Base-by-base conservation (phyloP, 2,329 filamentous ascomycete species). In the Didymella arachidicola region DNA sequence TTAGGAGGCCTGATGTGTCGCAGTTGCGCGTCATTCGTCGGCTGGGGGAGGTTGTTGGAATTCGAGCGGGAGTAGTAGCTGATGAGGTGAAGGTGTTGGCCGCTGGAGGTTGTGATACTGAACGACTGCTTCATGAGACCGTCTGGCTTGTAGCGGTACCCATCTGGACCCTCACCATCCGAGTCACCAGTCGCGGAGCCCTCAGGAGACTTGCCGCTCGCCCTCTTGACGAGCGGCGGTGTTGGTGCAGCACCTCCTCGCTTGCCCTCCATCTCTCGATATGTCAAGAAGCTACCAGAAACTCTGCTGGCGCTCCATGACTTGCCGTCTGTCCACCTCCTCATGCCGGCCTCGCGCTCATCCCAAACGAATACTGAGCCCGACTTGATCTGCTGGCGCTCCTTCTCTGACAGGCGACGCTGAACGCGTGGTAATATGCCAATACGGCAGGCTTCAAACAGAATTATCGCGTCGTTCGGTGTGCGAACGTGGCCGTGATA, bases 361-460 rank as follows among this genome's bases (percentile, higher is more conserved):
- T 99, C 95, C 95, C 95, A 99, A n/a, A 99, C 95, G 72, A 98
- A 99, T 3, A 99, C 94, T 0, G 95, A 99, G 42, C 95, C 95
- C 0, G 94, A 97, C 72, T 92, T 89, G 77, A 99, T 99, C 4
- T 92, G 92, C 75, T 97, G 93, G 61, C 95, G 87, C 80, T 99
- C 95, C 80, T 98, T 98, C 79, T 99, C 95, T 2, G 95, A 98
- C 59, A 97, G 81, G 70, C 95, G 86, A 67, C 95, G 86, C 81
- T 98, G 95, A 6, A 99, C 95, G 66, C 95, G 88, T 29, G 95
- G 95, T 46, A 98, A 82, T 47, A 96, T 82, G 53, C 95, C 95
- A 44, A 97, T 83, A 64, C 94, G 86, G 78, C 94, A 99, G 60
- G 95, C 95, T 79, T 98, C 95, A 75, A 99, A 98, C n/a, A 99